Percentiles rank a stretch among this genome's conserved stretches.
Conservation (phyloP, 2,329 filamentous ascomycete genomes). For the Fusarium sp. region DNA sequence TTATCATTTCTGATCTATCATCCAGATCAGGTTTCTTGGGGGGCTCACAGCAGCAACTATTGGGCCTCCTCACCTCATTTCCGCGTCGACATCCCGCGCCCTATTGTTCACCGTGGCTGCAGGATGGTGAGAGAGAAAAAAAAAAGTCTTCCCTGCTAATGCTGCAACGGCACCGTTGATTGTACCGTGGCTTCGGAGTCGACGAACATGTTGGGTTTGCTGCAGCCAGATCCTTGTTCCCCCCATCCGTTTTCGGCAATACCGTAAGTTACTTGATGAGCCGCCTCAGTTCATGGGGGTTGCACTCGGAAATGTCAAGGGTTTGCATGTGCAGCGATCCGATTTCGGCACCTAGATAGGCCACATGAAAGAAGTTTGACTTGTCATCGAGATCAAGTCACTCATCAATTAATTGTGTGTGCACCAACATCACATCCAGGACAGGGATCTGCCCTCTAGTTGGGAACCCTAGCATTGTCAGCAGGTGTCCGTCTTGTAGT, state of each 20-base stretch:
- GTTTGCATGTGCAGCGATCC: conserved; percentile 13
- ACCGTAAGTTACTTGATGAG: conserved; percentile 9
- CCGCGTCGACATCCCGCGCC: conserved; percentile 1
- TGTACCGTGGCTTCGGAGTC: conserved; percentile 27
- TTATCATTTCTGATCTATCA: background rate
- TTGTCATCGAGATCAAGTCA: background rate
- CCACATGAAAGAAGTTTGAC: background rate
- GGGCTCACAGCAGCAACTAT: background rate
- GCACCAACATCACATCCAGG: background rate
- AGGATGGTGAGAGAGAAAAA: background rate
- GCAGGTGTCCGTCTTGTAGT: background rate
- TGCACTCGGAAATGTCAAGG: conserved; percentile 30
- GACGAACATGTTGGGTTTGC: conserved; percentile 26
- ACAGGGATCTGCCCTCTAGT: background rate
- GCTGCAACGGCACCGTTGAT: conserved; percentile 16
- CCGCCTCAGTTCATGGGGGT: conserved; percentile 7
- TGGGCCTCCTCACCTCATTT: background rate
- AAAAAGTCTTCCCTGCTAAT: background rate
- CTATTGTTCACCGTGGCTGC: conserved; percentile 12
- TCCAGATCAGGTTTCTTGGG: conserved; percentile 7
- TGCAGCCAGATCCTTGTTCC: conserved; percentile 8
- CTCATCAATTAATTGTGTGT: background rate
- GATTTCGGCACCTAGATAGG: conserved; percentile 11
- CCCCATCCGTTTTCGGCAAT: conserved; percentile 21
- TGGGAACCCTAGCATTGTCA: background rate